Evolutionary conservation across 2,329 filamentous ascomycete species (phyloP).

Genomic region (Alternaria sp.): DNA sequence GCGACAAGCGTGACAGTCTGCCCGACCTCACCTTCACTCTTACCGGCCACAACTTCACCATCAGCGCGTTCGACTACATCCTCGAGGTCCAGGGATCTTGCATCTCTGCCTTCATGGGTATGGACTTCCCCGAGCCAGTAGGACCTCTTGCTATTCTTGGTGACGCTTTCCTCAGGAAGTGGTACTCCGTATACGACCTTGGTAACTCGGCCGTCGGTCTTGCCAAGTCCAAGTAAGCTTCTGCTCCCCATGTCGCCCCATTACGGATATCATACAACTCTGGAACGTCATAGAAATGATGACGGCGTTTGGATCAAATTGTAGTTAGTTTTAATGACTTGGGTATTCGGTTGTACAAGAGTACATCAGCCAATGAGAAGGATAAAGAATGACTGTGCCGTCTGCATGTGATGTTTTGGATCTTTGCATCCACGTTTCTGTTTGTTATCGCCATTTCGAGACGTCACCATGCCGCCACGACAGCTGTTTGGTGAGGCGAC

Average conservation of each 20-base stretch:
- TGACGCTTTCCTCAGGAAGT: conserved; percentile 80
- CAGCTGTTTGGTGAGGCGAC: too few species aligned
- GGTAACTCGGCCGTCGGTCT: conserved; percentile 88
- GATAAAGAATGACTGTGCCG: background rate
- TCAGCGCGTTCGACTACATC: conserved; percentile 89
- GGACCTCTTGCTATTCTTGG: conserved; percentile 95
- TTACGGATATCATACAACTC: conserved; percentile 1
- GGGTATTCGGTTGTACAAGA: conserved; percentile 15
- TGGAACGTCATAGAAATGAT: conserved; percentile 7
- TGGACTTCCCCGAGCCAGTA: conserved; percentile 81
- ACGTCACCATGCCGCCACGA: too few species aligned
- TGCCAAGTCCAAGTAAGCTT: conserved; percentile 75
- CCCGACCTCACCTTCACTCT: conserved; percentile 93
- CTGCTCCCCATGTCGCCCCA: background rate
- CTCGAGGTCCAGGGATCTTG: conserved; percentile 94
- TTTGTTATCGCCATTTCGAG: background rate
- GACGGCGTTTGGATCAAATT: conserved; percentile 31
- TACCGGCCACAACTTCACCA: conserved; percentile 90
- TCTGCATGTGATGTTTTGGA: background rate
- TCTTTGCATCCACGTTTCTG: background rate
- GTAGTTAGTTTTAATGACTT: conserved; percentile 21
- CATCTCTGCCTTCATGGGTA: conserved; percentile 97
- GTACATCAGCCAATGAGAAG: conserved; percentile 17
- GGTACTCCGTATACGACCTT: conserved; percentile 96
- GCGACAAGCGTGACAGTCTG: conserved; percentile 78